Base-by-base conservation (phyloP, 306 rosid species). In the Albizia julibrissin region DNA sequence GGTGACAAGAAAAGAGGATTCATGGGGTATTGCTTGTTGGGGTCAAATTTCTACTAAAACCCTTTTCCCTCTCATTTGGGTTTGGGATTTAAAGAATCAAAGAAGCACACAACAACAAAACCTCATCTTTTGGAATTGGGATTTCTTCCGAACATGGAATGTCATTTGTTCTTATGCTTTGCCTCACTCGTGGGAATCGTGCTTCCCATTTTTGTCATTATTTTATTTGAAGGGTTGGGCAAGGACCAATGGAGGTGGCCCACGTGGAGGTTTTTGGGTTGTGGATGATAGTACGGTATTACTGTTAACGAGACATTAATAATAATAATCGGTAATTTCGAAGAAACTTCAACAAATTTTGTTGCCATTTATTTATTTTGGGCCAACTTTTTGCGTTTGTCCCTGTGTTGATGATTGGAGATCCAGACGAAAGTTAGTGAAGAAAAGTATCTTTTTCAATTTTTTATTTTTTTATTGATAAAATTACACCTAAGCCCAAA, bases 1-100 rank as follows among this genome's bases (percentile, higher is more conserved):
- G 40, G 15, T 64, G n/a, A 64, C 69, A 46, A 46, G 56, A 74
- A 87, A 84, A 37, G 40, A 37, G 81, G 83, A 87, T 71, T 71
- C 37, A 15, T 71, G 75, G 58, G 58, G 4, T 10, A 75, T 88
- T 86, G 94, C 92, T 89, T 91, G 76, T 40, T 46, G 65, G 58
- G 52, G 22, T 83, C 61, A 46, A 74, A 44, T 79, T 73, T 75
- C 3, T 75, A 22, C 78, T 56, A 44, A 67, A 67, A 73, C 74
- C 74, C 85, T 83, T 86, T 49, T 9, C 27, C 72, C 78, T 73
- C 39, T 50, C 46, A 70, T n/a, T 16, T 34, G 82, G 86, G 83
- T 88, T 80, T 77, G 75, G 58, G 56, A 43, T 37, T 37, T 6
- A 6, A 37, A 6, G 40, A 37, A 6, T 71, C 24, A 43, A 24